Conservation (phyloP, 306 rosid genomes). For the Trifolium subterraneum region DNA sequence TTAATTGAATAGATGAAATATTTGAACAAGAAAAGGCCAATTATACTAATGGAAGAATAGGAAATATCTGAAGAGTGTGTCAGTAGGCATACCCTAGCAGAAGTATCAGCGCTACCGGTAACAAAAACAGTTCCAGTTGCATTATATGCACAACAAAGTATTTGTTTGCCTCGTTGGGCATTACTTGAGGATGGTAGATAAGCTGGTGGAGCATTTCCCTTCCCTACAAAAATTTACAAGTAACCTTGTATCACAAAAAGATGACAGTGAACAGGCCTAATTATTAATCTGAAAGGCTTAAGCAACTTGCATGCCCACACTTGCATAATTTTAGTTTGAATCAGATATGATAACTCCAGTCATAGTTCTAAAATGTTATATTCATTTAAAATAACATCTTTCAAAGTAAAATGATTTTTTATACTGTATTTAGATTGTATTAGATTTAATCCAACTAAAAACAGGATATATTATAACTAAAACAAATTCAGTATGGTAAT, state of each 20-base stretch:
- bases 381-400: conserved; percentile 24
- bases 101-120: conserved; percentile 91
- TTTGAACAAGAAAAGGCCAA: conserved; percentile 39
- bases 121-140: conserved; percentile 93
- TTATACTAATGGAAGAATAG: conserved; percentile 35
- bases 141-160: conserved; percentile 90
- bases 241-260: conserved; percentile 30
- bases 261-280: conserved; percentile 42
- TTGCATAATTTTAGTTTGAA: conserved; percentile 21
- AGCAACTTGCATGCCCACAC: conserved; percentile 22
- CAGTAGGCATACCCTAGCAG: conserved; percentile 70
- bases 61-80: conserved; percentile 38
- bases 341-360: conserved; percentile 10
- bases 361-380: conserved; percentile 21
- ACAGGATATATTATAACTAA: conserved; percentile 23
- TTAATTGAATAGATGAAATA: conserved; percentile 39
- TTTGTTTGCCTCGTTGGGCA: conserved; percentile 65
- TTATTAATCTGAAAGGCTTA: conserved; percentile 41
- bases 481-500: conserved; percentile 34
- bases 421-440: conserved; percentile 20
- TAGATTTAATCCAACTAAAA: conserved; percentile 34
- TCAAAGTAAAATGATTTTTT: conserved; percentile 5
- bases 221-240: conserved; percentile 62
- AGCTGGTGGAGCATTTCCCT: conserved; percentile 59
- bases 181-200: conserved; percentile 67